Evolutionary conservation across 1,284 basidiomycete genomes (phyloP).

Genomic region (Ganoderma meredithae): DNA sequence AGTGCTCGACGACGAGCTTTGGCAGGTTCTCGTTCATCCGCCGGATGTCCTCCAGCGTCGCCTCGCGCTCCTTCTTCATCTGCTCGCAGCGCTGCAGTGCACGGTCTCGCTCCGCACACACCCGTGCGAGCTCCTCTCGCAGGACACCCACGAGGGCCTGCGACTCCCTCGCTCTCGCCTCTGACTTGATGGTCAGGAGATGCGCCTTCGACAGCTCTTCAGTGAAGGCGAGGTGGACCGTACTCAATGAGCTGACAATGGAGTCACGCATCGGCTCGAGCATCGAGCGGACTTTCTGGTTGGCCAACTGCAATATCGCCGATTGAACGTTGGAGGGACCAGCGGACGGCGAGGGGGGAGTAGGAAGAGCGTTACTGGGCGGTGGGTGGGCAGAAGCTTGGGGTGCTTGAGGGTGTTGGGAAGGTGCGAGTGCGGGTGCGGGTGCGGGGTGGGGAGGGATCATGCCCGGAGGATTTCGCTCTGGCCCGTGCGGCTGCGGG

Average conservation of each 20-base stretch:
- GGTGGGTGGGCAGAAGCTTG: background rate
- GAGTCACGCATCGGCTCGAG: constrained; percentile 17
- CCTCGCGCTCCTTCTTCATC: constrained; percentile 9
- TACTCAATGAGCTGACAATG: constrained; percentile 11
- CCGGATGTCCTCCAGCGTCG: constrained; percentile 11
- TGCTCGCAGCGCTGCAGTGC: constrained; percentile 9
- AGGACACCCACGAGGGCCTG: background rate
- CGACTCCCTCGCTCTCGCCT: background rate
- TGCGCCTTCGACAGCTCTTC: constrained; percentile 13
- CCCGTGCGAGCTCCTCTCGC: background rate
- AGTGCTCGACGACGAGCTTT: constrained; percentile 20
- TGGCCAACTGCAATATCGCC: background rate
- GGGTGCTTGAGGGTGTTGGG: background rate
- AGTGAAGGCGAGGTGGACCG: constrained; percentile 12
- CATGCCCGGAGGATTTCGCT: background rate
- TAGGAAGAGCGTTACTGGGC: background rate
- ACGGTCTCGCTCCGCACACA: constrained; percentile 14
- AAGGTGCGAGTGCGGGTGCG: background rate
- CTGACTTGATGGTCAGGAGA: constrained; percentile 5
- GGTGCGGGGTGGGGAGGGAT: background rate
- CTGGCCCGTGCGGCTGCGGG: background rate
- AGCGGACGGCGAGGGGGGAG: background rate
- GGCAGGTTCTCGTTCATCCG: constrained; percentile 20
- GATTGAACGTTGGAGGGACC: background rate
- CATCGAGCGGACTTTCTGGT: background rate